Evolutionary conservation across 805 yeast genomes (phyloP).

Genomic region (Wickerhamomyces kurtzmanii): DNA sequence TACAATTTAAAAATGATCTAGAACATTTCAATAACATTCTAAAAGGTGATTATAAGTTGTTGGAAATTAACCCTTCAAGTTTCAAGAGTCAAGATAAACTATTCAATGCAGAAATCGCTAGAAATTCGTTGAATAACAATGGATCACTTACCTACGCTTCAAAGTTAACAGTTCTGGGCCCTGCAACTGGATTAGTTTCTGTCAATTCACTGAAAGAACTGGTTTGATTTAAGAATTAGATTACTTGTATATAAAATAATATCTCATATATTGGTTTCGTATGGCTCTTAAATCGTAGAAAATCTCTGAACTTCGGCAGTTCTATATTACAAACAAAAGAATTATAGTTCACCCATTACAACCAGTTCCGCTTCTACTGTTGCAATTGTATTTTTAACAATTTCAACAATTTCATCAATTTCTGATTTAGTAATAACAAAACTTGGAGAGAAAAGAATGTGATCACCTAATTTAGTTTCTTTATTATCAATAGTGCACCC

Average conservation of each 20-base stretch:
- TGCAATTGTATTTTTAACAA: slow-evolving; percentile 26
- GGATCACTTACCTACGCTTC: slow-evolving; percentile 9
- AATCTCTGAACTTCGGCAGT: no score
- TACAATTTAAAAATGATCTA: neutral
- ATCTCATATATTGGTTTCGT: no score
- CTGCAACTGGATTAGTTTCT: slow-evolving; percentile 17
- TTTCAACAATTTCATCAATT: slow-evolving; percentile 29
- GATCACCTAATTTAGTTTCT: slow-evolving; percentile 31
- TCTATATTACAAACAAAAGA: no score
- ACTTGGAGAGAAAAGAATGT: slow-evolving; percentile 37
- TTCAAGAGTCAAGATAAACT: slow-evolving; percentile 5
- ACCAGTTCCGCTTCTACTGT: neutral
- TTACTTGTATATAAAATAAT: no score
- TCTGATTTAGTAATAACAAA: slow-evolving; percentile 31
- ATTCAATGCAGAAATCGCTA: slow-evolving; percentile 15
- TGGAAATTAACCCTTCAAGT: neutral
- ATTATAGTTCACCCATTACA: no score
- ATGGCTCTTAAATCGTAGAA: no score
- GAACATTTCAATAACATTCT: slow-evolving; percentile 2
- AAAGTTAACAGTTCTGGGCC: slow-evolving; percentile 15
- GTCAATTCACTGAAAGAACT: no score
- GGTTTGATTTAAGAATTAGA: no score
- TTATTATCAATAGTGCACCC: slow-evolving; percentile 36
- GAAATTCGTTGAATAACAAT: slow-evolving; percentile 16
- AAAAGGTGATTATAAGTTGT: slow-evolving; percentile 3